phyloP scores from a whole-genome alignment of 495 filamentous ascomycete genomes.

The Sordaria brevicollis region DNA sequence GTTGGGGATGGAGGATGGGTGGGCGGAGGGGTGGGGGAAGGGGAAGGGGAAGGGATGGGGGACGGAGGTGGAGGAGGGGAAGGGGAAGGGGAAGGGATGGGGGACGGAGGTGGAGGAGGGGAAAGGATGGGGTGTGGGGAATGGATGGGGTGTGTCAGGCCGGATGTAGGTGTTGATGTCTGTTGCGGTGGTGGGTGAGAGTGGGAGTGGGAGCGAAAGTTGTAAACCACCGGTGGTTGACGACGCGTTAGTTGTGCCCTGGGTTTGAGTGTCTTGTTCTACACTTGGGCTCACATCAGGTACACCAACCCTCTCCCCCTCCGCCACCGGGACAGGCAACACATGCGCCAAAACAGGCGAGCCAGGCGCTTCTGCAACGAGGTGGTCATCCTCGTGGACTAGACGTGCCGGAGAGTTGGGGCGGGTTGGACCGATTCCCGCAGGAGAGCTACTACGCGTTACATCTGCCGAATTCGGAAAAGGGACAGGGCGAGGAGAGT shows the following conservation, averaged over 20 bases:
- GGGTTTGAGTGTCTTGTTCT: background rate
- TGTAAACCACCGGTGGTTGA: no score
- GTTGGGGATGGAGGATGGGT: background rate
- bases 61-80: no score
- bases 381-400: background rate
- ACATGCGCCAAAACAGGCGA: background rate
- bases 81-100: no score
- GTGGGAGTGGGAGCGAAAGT: no score
- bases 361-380: background rate
- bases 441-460: background rate
- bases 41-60: no score
- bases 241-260: background rate
- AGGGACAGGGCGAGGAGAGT: background rate
- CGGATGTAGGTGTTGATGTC: no score
- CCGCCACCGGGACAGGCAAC: background rate
- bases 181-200: no score
- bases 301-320: background rate
- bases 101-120: no score
- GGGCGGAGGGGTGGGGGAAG: background rate
- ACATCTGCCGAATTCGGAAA: background rate
- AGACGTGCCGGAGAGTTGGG: background rate
- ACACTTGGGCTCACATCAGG: background rate
- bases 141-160: no score
- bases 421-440: background rate
- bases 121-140: no score